Evolutionary conservation across 1,139 yeast genomes (phyloP), one percentile per base, ranked within the genome.

Genomic region (Blastobotrys elegans): DNA sequence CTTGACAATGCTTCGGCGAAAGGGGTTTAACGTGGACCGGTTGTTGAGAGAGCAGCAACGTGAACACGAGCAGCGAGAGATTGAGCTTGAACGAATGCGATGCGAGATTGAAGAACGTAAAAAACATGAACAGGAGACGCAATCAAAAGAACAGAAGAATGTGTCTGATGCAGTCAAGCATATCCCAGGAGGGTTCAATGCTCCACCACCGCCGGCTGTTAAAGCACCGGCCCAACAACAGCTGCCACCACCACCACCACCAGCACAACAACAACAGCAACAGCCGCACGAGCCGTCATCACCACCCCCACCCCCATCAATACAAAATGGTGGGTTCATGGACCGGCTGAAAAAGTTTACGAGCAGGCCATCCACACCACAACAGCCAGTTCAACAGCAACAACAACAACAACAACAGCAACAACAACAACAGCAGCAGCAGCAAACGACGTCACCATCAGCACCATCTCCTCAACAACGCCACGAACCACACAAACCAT

Each of bases 21-120:
- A 70, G 44, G 74, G 74, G 4, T 69, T 66, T 52, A 68, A 70
- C 52, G 71, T 70, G 10, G 61, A 61, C 24, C 51, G 71, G 17
- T 54, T 69, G 22, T 50, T 66, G 38, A 53, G 53, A 27, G 52
- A 57, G 41, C 59, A 59, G 31, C 53, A 53, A 43, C 57, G 56
- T 42, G 53, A 49, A 34, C 51, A 44, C 43, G 58, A 47, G 27
- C 34, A 46, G 41, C 40, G 41, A n/a, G 44, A 40, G 18, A 40
- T 33, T 26, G 51, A 49, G 34, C 26, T 46, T 11, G 50, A 44
- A 35, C 44, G 46, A 30, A 36, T 39, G 35, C 16, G 34, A 32
- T 35, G 41, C 41, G 52, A 49, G 40, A 45, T 40, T 40, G 43
- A 26, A 48, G 43, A 44, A 34, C 48, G 42, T 36, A 24, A 36